phyloP scores from a whole-genome alignment of 2,329 filamentous ascomycete species.

The Exophiala sideris region DNA sequence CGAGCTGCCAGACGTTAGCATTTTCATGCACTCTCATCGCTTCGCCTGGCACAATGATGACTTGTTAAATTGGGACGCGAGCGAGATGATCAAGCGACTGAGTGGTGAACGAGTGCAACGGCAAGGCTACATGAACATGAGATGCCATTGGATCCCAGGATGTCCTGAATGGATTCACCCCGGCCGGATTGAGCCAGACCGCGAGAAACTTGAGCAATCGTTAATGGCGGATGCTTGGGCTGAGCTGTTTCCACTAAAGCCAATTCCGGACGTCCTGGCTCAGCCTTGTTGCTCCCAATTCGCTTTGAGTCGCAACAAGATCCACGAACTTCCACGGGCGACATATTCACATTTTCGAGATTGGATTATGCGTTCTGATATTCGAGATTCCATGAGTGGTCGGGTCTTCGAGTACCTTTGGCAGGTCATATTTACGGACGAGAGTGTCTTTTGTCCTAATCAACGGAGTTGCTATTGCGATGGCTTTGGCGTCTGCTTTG shows the following conservation, averaged over 20 bases:
- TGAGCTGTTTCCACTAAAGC: conserved; percentile 45
- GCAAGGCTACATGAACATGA: conserved; percentile 59
- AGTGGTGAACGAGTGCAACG: conserved; percentile 51
- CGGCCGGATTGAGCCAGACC: conserved; percentile 36
- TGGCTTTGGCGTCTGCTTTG: conserved; percentile 62
- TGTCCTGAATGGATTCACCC: conserved; percentile 59
- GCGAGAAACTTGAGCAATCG: conserved; percentile 46
- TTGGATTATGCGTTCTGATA: conserved; percentile 57
- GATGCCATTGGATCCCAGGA: conserved; percentile 57
- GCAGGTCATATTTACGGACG: conserved; percentile 59
- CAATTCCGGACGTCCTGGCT: conserved; percentile 50
- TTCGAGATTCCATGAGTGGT: conserved; percentile 56
- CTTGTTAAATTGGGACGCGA: conserved; percentile 49
- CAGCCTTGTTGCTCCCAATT: conserved; percentile 55
- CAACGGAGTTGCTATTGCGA: conserved; percentile 62
- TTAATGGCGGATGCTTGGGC: conserved; percentile 47
- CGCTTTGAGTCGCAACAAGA: conserved; percentile 56
- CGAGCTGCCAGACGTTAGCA: conserved; percentile 51
- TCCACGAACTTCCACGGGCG: conserved; percentile 51
- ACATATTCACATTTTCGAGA: conserved; percentile 58
- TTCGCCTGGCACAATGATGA: conserved; percentile 60
- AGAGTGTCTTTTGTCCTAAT: conserved; percentile 42
- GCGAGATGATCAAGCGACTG: conserved; percentile 50
- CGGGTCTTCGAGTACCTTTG: conserved; percentile 63
- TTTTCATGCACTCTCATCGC: conserved; percentile 60